Evolutionary conservation across 2,329 filamentous ascomycete genomes (phyloP), one percentile per base, ranked within the genome.

Genomic region (Neopestalotiopsis sp.): DNA sequence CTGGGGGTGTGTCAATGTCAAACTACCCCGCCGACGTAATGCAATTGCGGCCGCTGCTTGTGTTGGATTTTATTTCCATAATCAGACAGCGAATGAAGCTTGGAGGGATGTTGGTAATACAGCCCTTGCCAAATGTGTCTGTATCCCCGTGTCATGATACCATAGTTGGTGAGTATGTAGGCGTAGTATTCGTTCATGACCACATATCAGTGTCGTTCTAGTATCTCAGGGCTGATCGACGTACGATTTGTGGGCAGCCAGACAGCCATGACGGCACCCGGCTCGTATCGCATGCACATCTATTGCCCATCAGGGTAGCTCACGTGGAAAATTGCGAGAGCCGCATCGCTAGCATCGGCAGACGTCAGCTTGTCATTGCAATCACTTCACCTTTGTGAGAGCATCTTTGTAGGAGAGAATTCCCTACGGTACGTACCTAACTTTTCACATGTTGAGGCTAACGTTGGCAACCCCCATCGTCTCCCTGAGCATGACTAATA

Each of bases 1-100:
- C 24, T 28, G 24, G 17, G 17, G 45, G 45, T 14, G 45, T 17
- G 20, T 53, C 20, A 17, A 53, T 53, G 45, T 53, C 45, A 24
- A 53, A 53, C 24, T 53, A 53, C 45, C 45, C 45, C 45, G 45
- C 45, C 45, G 45, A 53, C 45, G 45, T 53, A 53, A 53, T 53
- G 45, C 45, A 53, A 53, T 53, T 53, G 45, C 45, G 45, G 45
- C 45, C 45, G 45, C 45, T 53, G 45, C 45, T 53, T 53, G 45
- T 53, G 17, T n/a, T n/a, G 17, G n/a, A 9, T 53, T 53, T 53
- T 17, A 9, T 17, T 53, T 28, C 24, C 24, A 28, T 28, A 9
- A 53, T 17, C 45, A 53, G 45, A 20, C 14, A 20, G 4, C 1
- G 45, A 53, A 9, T 17, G 45, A 53, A n/a, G n/a, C 7, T 17